phyloP scores from a whole-genome alignment of 208 protist genomes.

The Leishmania lainsoni region DNA sequence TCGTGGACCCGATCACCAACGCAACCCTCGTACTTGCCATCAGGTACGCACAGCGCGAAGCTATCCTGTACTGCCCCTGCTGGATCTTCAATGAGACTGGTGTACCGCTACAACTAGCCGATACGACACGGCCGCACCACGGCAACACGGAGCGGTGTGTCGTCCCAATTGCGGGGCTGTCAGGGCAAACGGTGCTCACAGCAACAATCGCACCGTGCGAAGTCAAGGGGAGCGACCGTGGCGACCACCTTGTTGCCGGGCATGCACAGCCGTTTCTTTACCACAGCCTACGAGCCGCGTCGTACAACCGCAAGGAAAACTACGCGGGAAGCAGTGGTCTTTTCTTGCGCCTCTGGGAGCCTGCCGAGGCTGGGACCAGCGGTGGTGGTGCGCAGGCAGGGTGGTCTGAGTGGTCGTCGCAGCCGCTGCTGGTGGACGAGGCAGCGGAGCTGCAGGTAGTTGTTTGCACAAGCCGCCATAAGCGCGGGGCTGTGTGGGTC shows the following conservation, averaged over 20 bases:
- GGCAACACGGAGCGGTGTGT: slow-evolving; percentile 8
- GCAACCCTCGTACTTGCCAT: slow-evolving; percentile 49
- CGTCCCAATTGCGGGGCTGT: slow-evolving; percentile 19
- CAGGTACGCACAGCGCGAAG: slow-evolving; percentile 39
- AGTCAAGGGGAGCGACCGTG: background rate
- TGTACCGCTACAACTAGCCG: slow-evolving; percentile 46
- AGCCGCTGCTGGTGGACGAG: slow-evolving; percentile 32
- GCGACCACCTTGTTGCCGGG: background rate
- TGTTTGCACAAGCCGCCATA: slow-evolving; percentile 25
- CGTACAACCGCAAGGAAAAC: slow-evolving; percentile 13
- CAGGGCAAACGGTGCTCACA: slow-evolving; percentile 19
- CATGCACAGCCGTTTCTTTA: slow-evolving; percentile 33
- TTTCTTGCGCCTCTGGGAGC: slow-evolving; percentile 30
- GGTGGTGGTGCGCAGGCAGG: slow-evolving; percentile 3
- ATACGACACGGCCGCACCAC: slow-evolving; percentile 23
- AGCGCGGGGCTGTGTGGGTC: slow-evolving; percentile 25
- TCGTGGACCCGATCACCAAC: slow-evolving; percentile 37
- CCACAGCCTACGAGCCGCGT: slow-evolving; percentile 43
- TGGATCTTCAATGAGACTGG: slow-evolving; percentile 71
- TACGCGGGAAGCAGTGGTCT: slow-evolving; percentile 21
- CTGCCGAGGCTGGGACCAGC: background rate
- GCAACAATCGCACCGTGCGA: slow-evolving; percentile 22
- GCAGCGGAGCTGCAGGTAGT: slow-evolving; percentile 19
- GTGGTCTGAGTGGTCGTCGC: slow-evolving; percentile 61
- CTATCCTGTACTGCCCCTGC: slow-evolving; percentile 58